Evolutionary conservation across 306 rosid genomes (phyloP), one percentile per base, ranked within the genome.

Genomic region (Amphicarpaea edgeworthii): DNA sequence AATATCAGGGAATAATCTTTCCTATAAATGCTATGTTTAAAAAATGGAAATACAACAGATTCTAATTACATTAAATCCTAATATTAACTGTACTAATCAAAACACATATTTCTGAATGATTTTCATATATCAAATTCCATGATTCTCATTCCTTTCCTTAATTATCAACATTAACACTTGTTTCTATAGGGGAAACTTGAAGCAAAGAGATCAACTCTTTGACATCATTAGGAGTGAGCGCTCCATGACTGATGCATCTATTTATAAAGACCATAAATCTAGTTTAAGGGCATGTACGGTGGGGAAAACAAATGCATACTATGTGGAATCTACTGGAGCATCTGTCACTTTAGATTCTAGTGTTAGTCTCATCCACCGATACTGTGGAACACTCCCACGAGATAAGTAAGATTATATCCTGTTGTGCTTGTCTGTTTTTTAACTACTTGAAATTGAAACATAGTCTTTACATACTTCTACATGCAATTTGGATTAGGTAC

Each of bases 251-350:
- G 87, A 92, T 79, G 86, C 90, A 58, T 82, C 97, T 77, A 72
- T 75, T 37, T 81, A 81, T 63, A 87, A 88, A 79, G 91, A 89
- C 55, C 81, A 79, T 12, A 85, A 78, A 69, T 76, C 58, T 73
- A 72, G 32, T 80, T 57, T 67, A 60, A 90, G 84, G 82, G 40
- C 60, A 17, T 81, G 72, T 73, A 30, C 75, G 6, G 19, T 71
- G 72, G 79, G 62, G 62, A 85, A 82, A 72, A 82, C 70, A 73
- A 60, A 76, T 64, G 28, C 75, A 28, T 92, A 90, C 82, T 34
- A 47, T 76, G 99, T 90, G 75, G 86, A 85, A 12, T 84, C 87
- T 67, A 92, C 96, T 4, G 92, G 97, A 75, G 97, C 97, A 66
- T 87, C 87, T 8, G 85, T 90, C 12, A 89, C 88, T 20, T 79